Percentiles rank a stretch among this genome's conserved stretches.
phyloP scores from a whole-genome alignment of 2,329 filamentous ascomycete species.

The Colletotrichum neosansevieriae region DNA sequence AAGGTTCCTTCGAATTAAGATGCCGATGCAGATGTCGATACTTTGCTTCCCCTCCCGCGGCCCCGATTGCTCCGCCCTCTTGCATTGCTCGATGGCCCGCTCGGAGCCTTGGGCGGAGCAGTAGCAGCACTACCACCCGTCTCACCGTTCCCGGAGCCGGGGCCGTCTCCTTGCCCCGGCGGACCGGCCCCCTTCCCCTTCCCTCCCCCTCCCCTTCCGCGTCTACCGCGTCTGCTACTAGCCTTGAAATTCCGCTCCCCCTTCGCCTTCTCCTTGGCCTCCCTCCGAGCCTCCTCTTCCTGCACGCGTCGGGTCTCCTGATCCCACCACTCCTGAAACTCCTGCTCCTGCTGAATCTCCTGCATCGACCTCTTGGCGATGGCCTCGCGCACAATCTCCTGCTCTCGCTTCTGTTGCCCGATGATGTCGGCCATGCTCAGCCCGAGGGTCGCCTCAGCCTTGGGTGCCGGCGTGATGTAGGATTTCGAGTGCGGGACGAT shows the following conservation, averaged over 20 bases:
- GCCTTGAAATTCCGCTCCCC: conserved; percentile 49
- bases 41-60: conserved; percentile 34
- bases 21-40: conserved; percentile 16
- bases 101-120: conserved; percentile 9
- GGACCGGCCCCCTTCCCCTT: conserved; percentile 15
- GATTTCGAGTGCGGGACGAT: conserved; percentile 71
- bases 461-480: conserved; percentile 68
- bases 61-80: conserved; percentile 32
- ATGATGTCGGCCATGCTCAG: conserved; percentile 90
- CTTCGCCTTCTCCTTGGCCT: conserved; percentile 57
- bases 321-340: conserved; percentile 97
- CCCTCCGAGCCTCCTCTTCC: conserved; percentile 66
- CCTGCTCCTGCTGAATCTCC: conserved; percentile 97
- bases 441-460: conserved; percentile 73
- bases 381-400: conserved; percentile 84
- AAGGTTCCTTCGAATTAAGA: conserved; percentile 4
- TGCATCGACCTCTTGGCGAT: conserved; percentile 88
- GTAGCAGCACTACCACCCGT: not conserved
- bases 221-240: conserved; percentile 27
- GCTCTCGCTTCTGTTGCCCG: conserved; percentile 85
- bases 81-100: conserved; percentile 13
- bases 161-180: conserved; percentile 8
- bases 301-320: conserved; percentile 81
- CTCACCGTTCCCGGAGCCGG: conserved; percentile 3
- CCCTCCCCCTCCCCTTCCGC: conserved; percentile 47